Percentiles rank a stretch among this genome's conserved stretches.
These are phyloP conservation scores for Fomitopsis palustris DNA, from an alignment of 1,284 basidiomycete genomes.

Conservation along the genomic window DNA sequence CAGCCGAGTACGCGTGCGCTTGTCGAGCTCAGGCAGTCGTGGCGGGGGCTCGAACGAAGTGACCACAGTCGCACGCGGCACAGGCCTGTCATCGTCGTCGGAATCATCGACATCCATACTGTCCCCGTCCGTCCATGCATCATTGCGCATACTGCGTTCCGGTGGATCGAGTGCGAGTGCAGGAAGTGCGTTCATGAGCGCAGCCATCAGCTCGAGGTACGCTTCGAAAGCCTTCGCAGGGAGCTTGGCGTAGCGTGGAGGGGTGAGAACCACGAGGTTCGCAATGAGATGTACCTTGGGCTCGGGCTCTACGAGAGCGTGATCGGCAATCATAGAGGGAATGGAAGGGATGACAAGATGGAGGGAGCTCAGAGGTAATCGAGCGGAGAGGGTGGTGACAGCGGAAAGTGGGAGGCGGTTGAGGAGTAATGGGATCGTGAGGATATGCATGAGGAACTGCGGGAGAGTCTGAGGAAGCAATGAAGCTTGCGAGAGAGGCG, in stretches of 20 bases:
- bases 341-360: conserved; percentile 26
- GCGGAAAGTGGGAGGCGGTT: conserved; percentile 60
- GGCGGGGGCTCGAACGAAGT: conserved; percentile 30
- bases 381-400: conserved; percentile 41
- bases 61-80: conserved; percentile 34
- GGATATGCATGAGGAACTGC: conserved; percentile 43
- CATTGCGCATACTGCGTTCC: conserved; percentile 17
- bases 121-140: conserved; percentile 31
- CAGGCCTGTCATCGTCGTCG: conserved; percentile 42
- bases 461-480: conserved; percentile 25
- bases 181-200: conserved; percentile 54
- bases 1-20: conserved; percentile 53
- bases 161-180: conserved; percentile 46
- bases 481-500: conserved; percentile 33
- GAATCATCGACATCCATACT: conserved; percentile 43
- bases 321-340: conserved; percentile 22
- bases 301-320: conserved; percentile 19
- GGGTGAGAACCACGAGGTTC: conserved; percentile 59
- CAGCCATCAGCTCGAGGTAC: conserved; percentile 52
- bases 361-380: conserved; percentile 41
- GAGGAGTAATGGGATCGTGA: conserved; percentile 63
- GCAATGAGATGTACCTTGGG: conserved; percentile 57
- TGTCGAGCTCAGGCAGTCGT: conserved; percentile 43
- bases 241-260: conserved; percentile 50
- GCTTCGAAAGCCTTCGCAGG: conserved; percentile 41